Base-by-base conservation (phyloP, 2,329 filamentous ascomycete species). In the Exserohilum rostratum region DNA sequence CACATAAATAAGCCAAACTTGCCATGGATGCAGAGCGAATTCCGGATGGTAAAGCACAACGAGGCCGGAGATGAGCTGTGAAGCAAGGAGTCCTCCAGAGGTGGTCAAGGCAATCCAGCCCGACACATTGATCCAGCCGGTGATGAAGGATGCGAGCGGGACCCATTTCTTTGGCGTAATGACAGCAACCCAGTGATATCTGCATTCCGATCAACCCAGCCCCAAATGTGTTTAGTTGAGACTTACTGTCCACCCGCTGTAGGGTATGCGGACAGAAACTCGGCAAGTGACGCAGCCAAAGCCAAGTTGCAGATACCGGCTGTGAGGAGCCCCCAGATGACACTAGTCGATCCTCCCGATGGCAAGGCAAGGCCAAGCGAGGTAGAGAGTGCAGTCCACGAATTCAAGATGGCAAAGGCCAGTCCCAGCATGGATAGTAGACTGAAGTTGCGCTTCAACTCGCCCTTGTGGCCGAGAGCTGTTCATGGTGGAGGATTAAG, bases 1-100 rank as follows among this genome's bases (percentile, higher is more conserved):
- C 39, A 89, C 80, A 71, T 90, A 91, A 43, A 91, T 87, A 25
- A 90, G 77, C 71, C 91, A 91, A 60, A 90, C 86, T 64, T 91
- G 88, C 86, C 88, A 91, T 3, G 83, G 67, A 66, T 87, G 73
- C 2, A 83, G 55, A 18, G 79, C 76, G 66, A 87, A 90, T 45
- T 77, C 76, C 0, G 83, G 78, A 60, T 87, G 76, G 71, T 86
- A 82, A 31, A 91, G 76, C 1, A 82, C 79, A 47, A 90, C 86
- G 38, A 89, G 81, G 50, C 87, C 85, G 22, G 89, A 69, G 45
- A 91, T 82, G 58, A 91, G 82, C 58, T 87, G 83, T 62, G 85
- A 88, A 11, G 85, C 87, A 5, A 91, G 79, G 18, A 90, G 78
- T 1, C 87, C 87, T 13, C 85, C 88, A 0, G 87, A 89, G 6